phyloP scores from a whole-genome alignment of 176 grass and related monocot genomes.

The Olyra latifolia region DNA sequence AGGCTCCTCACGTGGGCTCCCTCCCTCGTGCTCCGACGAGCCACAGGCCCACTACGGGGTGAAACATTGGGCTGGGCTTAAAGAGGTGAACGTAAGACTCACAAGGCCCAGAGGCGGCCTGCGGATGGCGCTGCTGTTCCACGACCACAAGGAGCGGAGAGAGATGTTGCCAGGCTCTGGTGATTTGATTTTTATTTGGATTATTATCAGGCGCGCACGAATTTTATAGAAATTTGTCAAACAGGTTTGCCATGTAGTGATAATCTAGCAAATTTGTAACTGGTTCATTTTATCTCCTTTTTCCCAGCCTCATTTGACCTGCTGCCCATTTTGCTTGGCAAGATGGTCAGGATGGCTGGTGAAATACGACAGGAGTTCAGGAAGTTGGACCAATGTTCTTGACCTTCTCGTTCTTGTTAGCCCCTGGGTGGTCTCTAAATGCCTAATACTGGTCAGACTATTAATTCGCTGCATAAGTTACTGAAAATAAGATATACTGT shows the following conservation, averaged over 20 bases:
- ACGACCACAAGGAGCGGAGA: too few species aligned
- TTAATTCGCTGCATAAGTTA: background rate
- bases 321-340: background rate
- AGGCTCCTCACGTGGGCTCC: background rate
- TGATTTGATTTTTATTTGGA: too few species aligned
- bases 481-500: background rate
- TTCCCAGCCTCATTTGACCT: background rate
- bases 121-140: too few species aligned
- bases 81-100: too few species aligned
- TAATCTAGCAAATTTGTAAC: background rate
- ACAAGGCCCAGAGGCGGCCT: too few species aligned
- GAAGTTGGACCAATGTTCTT: background rate
- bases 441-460: background rate
- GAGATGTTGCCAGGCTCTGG: too few species aligned
- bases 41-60: background rate
- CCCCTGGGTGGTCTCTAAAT: background rate
- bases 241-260: background rate
- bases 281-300: background rate
- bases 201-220: too few species aligned
- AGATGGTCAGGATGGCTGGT: background rate
- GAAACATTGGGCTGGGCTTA: background rate
- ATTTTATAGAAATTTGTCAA: background rate
- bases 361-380: background rate
- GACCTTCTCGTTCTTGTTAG: background rate
- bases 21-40: background rate